A percentile compares a stretch with the other conserved stretches of the same genome.
phyloP scores from a whole-genome alignment of 345 rosid species.

The Balakata baccata region DNA sequence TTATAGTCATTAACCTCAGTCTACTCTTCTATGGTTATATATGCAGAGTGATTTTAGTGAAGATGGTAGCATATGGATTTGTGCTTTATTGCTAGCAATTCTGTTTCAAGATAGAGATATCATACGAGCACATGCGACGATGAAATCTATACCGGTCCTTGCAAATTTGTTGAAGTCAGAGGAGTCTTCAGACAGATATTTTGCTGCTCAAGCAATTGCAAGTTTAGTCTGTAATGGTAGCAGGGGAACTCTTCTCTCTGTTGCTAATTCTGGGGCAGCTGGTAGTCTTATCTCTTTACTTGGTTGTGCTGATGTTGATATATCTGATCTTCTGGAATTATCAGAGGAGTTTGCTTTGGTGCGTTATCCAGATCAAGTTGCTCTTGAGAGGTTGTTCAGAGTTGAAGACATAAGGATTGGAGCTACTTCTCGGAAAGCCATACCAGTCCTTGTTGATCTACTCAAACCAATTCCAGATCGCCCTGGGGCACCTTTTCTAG shows the following conservation, averaged over 20 bases:
- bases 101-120: constrained; percentile 97
- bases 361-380: constrained; percentile 91
- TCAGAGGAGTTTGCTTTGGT: constrained; percentile 80
- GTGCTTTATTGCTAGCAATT: constrained; percentile 87
- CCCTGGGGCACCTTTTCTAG: constrained; percentile 94
- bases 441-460: constrained; percentile 94
- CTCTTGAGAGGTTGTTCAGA: constrained; percentile 95
- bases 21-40: constrained; percentile 23
- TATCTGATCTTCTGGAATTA: constrained; percentile 72
- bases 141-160: constrained; percentile 85
- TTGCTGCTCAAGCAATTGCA: constrained; percentile 92
- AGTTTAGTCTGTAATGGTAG: constrained; percentile 98
- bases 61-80: constrained; percentile 90
- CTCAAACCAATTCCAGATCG: constrained; percentile 99
- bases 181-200: constrained; percentile 79
- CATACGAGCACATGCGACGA: constrained; percentile 77
- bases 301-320: constrained; percentile 94
- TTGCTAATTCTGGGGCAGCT: constrained; percentile 96
- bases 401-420: constrained; percentile 99
- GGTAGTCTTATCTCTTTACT: constrained; percentile 89
- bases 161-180: constrained; percentile 91
- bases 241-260: constrained; percentile 93
- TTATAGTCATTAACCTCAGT: constrained; percentile 12
- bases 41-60: constrained; percentile 79
- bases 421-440: constrained; percentile 95